Evolutionary conservation across 306 rosid species (phyloP), one percentile per base, ranked within the genome.

Genomic region (Prunus fruticosa): DNA sequence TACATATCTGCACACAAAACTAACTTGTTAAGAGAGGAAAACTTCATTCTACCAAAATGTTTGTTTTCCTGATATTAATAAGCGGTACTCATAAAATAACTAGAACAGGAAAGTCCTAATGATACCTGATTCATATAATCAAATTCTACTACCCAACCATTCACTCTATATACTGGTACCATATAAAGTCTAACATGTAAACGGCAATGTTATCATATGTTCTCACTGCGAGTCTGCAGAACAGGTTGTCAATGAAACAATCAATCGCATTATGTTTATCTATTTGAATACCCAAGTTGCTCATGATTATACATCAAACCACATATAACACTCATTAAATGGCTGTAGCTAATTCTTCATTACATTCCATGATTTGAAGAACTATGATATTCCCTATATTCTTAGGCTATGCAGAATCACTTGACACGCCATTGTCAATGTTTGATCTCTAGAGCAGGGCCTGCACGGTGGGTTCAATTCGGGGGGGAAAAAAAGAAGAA

Each of bases 1-100:
- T 84, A 86, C 97, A 85, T 79, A 95, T 95, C 97, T 95, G 83
- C 74, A 76, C 10, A 72, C 73, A 64, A 8, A 25, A 58, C 27
- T 14, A 50, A 58, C 4, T 23, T 27, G 10, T 20, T 41, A 54
- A 23, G 34, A 57, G 53, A 57, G 3, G 41, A 1, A 20, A 32
- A 25, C 19, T 25, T 15, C 18, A 72, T 72, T 72, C 43, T 5
- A 34, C 38, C 58, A 14, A 71, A 71, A 53, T 20, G n/a, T 14
- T 16, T 54, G 6, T 15, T 34, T n/a, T 56, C 41, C 10, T 22
- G 22, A 3, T 54, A 71, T 71, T 20, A 53, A 23, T 5, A 13
- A 34, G 43, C 18, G 57, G 76, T 25, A 57, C 53, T 72, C n/a
- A 56, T 28, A 32, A 32, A 38, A 64, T 0, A 13, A 20, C 25